Evolutionary conservation across 495 filamentous ascomycete species (phyloP).

Genomic region (Neurospora terricola): DNA sequence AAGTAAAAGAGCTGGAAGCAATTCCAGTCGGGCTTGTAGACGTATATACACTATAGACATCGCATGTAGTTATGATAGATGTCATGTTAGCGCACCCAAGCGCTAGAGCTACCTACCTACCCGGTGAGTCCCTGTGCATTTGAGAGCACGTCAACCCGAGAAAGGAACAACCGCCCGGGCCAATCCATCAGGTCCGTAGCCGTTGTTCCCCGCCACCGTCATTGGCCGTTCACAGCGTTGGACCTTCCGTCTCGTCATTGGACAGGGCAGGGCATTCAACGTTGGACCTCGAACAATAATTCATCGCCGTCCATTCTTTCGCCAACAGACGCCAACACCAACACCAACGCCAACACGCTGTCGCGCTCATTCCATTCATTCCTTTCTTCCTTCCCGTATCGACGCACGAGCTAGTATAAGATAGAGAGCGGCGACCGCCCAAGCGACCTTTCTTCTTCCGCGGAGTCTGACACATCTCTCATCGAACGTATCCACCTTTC

Average conservation of each 20-base stretch:
- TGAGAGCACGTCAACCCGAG: not conserved
- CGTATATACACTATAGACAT: not conserved
- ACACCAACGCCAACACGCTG: not conserved
- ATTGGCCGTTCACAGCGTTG: not conserved
- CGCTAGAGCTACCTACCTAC: not conserved
- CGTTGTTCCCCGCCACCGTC: not conserved
- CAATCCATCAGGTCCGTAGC: not conserved
- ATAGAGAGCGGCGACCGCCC: not conserved
- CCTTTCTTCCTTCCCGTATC: not conserved
- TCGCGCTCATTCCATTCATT: not conserved
- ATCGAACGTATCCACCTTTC: not conserved
- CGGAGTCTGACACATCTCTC: not conserved
- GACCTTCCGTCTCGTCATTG: not conserved
- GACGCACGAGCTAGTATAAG: not conserved
- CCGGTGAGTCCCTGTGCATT: not conserved
- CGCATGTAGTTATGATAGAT: not conserved
- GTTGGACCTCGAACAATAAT: not conserved
- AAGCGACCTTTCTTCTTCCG: not conserved
- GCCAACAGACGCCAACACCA: not conserved
- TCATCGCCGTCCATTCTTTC: not conserved
- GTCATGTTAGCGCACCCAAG: not conserved
- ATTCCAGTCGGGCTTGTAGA: not conserved
- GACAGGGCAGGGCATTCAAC: not conserved
- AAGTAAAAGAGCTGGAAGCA: not conserved
- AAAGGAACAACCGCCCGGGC: not conserved